Base-by-base conservation (phyloP, 805 yeast species). In the Suhomyces emberorum region DNA sequence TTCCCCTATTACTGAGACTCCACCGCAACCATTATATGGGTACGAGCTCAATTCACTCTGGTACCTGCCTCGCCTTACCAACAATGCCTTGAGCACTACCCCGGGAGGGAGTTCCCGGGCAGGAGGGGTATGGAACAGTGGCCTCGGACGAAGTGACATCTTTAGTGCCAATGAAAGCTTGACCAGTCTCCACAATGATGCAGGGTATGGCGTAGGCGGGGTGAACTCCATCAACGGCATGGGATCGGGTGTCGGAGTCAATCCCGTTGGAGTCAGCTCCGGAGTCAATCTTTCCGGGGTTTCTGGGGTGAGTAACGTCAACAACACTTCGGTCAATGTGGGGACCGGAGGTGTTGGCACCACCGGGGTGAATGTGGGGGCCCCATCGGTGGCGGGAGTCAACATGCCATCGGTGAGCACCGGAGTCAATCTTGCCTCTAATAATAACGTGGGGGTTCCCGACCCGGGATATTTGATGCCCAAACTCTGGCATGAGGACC, bases 1-100 rank as follows among this genome's bases (percentile, higher is more conserved):
- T 3, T 30, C 48, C 26, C 38, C 46, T 11, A 19, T 32, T 9
- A 33, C 32, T 33, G 32, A 44, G 28, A 20, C 46, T 28, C 32
- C 35, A 27, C 40, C 32, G 15, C 27, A n/a, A 15, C 7, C 22
- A 9, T n/a, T 32, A 16, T 28, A 28, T 17, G 24, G 31, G 18
- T 49, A 45, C 38, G 42, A 43, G 23, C 34, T 28, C 22, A 43
- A 37, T 34, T 30, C 42, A 15, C 41, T 42, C 31, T 37, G 34
- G 24, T 43, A 46, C 30, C 33, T 41, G 4, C 40, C 40, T 5
- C 26, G 28, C 7, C 12, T 31, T 19, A 17, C 27, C 29, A 31
- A 26, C 12, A 35, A 26, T 11, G 36, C 29, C 15, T 24, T 37
- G 24, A 35, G 26, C 11, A n/a, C 12, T 5, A 11, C 26, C 12